phyloP scores from a whole-genome alignment of 257 asterid genomes.

The Solanum sparsipilum region DNA sequence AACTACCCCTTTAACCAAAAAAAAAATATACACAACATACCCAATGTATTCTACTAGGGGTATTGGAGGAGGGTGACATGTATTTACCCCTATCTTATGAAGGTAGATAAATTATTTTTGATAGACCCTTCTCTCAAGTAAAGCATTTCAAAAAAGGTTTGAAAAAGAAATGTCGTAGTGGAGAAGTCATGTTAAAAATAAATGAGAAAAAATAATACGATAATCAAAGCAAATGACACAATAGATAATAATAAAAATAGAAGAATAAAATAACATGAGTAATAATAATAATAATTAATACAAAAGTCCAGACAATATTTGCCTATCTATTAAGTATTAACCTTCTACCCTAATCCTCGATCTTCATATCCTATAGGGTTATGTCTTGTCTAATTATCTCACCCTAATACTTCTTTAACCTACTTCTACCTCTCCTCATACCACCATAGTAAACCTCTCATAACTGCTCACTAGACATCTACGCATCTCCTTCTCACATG shows the following conservation, averaged over 20 bases:
- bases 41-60: neutral
- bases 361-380: neutral
- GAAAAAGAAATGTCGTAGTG: neutral
- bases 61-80: neutral
- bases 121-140: no score
- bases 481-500: neutral
- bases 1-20: neutral
- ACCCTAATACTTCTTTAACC: neutral
- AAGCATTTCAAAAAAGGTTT: neutral
- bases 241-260: no score
- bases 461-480: neutral
- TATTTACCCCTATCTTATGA: neutral
- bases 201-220: neutral
- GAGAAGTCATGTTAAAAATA: neutral
- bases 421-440: neutral
- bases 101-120: no score
- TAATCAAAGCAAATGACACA: neutral
- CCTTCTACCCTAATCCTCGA: neutral
- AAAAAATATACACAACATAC: neutral
- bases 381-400: neutral
- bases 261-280: neutral
- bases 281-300: no score
- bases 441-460: neutral
- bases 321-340: neutral
- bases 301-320: no score